These are phyloP conservation scores for Cercospora janseana DNA, from an alignment of 2,329 filamentous ascomycete species.

Conservation along the genomic window DNA sequence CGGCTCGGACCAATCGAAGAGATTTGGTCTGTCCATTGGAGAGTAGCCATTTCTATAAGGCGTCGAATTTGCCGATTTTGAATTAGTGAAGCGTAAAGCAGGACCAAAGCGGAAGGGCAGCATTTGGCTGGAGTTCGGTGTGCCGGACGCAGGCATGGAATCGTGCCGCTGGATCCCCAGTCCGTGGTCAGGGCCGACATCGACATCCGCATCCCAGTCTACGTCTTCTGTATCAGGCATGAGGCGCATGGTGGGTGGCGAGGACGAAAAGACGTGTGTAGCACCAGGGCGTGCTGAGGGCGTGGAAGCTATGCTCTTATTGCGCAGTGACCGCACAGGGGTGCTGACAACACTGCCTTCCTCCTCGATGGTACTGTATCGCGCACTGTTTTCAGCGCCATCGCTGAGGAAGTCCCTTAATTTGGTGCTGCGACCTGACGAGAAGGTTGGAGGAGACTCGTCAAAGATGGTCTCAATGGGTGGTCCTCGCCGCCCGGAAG, in stretches of 20 bases:
- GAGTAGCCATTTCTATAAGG: conserved; percentile 40
- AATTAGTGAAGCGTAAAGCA: conserved; percentile 24
- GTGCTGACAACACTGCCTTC: conserved; percentile 50
- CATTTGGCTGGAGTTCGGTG: conserved; percentile 5
- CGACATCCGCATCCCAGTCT: conserved; percentile 40
- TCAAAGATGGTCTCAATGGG: conserved; percentile 77
- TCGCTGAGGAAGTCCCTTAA: conserved; percentile 51
- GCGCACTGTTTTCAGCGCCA: conserved; percentile 40
- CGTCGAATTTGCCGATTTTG: conserved; percentile 39
- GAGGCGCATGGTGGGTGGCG: conserved; percentile 44
- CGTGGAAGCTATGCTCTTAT: conserved; percentile 37
- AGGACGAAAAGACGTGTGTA: conserved; percentile 42
- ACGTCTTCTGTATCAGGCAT: conserved; percentile 38
- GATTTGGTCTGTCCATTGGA: conserved; percentile 53
- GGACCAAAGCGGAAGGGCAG: conserved; percentile 31
- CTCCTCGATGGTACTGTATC: conserved; percentile 50
- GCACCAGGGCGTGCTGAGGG: conserved; percentile 38
- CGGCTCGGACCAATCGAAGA: conserved; percentile 69
- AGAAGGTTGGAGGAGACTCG: conserved; percentile 57
- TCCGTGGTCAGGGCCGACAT: conserved; percentile 32
- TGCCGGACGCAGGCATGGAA: conserved; percentile 25
- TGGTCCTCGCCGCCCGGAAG: conserved; percentile 66
- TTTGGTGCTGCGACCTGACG: conserved; percentile 37
- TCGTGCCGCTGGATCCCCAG: conserved; percentile 37
- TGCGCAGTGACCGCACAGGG: conserved; percentile 46